phyloP scores from a whole-genome alignment of 116 monocot species.

The Dioscorea cayenensis region DNA sequence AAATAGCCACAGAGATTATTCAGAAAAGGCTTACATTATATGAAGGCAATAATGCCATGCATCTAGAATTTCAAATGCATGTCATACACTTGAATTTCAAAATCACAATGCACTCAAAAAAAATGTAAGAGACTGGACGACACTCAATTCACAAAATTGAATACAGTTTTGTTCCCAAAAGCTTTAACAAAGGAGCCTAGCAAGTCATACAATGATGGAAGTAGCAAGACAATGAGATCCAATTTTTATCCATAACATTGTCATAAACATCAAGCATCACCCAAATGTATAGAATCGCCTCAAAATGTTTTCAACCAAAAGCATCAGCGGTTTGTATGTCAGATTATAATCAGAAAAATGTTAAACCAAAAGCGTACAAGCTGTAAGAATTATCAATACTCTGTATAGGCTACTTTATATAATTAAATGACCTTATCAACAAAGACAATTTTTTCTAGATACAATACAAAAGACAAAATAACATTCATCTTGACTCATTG shows the following conservation, averaged over 20 bases:
- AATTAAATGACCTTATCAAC: neutral
- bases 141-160: neutral
- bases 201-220: too few relatives aligned
- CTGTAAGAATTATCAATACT: too few relatives aligned
- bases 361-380: too few relatives aligned
- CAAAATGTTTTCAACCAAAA: too few relatives aligned
- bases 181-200: too few relatives aligned
- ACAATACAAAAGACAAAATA: neutral
- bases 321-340: too few relatives aligned
- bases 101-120: neutral
- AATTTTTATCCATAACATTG: too few relatives aligned
- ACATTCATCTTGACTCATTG: neutral
- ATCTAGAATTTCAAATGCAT: neutral
- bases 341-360: too few relatives aligned
- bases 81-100: neutral
- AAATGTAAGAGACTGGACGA: neutral
- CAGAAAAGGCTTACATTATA: neutral
- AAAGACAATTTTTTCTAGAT: neutral
- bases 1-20: neutral
- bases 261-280: too few relatives aligned
- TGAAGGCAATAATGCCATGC: neutral
- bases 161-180: neutral
- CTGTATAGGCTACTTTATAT: too few relatives aligned
- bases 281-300: too few relatives aligned
- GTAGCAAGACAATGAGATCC: too few relatives aligned